Evolutionary conservation across 169 alveolate genomes (phyloP).

Genomic region (Perkinsus chesapeaki): DNA sequence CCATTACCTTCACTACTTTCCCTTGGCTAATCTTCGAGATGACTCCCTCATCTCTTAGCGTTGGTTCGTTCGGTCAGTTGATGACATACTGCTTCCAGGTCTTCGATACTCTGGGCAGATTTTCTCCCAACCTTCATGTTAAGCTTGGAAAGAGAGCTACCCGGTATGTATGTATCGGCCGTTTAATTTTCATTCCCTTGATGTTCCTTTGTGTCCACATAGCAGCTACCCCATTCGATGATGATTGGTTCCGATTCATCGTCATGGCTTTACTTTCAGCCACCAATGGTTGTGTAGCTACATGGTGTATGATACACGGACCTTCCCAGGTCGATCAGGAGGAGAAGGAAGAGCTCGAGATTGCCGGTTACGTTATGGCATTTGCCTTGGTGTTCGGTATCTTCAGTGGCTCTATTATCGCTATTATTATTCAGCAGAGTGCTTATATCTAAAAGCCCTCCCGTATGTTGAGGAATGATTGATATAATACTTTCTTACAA

Average conservation of each 20-base stretch:
- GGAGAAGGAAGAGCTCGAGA: background rate
- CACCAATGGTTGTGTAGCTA: background rate
- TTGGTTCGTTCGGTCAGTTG: background rate
- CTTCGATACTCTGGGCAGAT: background rate
- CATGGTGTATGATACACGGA: background rate
- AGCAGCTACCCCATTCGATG: background rate
- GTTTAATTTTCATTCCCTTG: background rate
- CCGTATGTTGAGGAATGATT: too few relatives aligned
- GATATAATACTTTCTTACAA: background rate
- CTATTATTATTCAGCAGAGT: background rate
- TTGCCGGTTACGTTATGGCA: background rate
- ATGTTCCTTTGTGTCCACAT: background rate
- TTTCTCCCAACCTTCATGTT: background rate
- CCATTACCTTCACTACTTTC: background rate
- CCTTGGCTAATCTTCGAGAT: background rate
- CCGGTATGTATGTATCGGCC: background rate
- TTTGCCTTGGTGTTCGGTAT: background rate
- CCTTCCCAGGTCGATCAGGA: background rate
- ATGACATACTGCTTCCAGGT: background rate
- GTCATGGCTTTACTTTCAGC: background rate
- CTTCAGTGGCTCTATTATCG: background rate
- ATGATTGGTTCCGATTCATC: background rate
- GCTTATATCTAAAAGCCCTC: background rate
- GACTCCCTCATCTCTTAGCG: background rate
- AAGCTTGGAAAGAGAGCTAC: background rate